These are phyloP conservation scores for Pinus tabuliformis DNA, from an alignment of 75 land plant genomes.

Conservation along the genomic window DNA sequence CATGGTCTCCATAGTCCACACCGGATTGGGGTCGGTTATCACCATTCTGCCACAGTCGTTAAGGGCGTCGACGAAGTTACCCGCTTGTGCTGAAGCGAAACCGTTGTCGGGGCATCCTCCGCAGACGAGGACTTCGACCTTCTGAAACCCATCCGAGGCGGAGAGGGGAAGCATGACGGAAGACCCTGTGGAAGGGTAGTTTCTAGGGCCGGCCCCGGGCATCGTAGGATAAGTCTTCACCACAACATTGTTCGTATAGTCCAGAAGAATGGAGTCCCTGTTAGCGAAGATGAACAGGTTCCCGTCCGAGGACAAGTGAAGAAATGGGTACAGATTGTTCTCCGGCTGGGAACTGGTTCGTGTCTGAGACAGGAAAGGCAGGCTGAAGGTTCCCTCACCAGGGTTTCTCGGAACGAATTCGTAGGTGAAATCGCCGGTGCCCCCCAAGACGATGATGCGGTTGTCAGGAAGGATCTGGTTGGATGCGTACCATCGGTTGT, in stretches of 20 bases:
- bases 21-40: conserved; percentile 29
- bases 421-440: conserved; percentile 19
- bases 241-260: conserved; percentile 29
- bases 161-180: conserved; percentile 45
- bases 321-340: conserved; percentile 48
- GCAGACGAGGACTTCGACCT: conserved; percentile 44
- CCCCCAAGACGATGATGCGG: conserved; percentile 39
- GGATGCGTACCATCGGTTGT: conserved; percentile 39
- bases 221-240: conserved; percentile 10
- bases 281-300: conserved; percentile 63
- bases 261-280: conserved; percentile 46
- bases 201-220: conserved; percentile 23
- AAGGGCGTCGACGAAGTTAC: conserved; percentile 11
- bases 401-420: conserved; percentile 37
- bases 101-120: conserved; percentile 34
- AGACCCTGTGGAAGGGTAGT: conserved; percentile 45
- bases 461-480: conserved; percentile 37
- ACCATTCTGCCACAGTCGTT: conserved; percentile 47
- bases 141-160: conserved; percentile 18
- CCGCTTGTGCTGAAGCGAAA: conserved; percentile 2
- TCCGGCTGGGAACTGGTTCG: conserved; percentile 2
- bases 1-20: conserved; percentile 55
- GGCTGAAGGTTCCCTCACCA: conserved; percentile 7
- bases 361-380: conserved; percentile 38
- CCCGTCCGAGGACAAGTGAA: conserved; percentile 39